phyloP scores from a whole-genome alignment of 208 protist genomes.

The Leishmania major region DNA sequence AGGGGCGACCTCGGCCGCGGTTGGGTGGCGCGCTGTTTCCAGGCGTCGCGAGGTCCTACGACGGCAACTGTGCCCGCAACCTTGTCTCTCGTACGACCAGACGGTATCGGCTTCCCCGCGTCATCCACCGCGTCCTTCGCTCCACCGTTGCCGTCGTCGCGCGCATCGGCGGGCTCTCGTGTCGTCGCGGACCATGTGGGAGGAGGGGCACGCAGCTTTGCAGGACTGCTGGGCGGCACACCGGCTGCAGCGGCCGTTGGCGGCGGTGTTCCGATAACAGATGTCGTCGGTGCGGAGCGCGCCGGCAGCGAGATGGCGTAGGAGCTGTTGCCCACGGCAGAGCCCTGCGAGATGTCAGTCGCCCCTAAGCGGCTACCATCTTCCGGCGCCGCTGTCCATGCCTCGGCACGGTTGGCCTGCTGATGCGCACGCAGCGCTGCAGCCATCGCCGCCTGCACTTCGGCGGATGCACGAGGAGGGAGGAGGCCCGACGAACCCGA shows the following conservation, averaged over 20 bases:
- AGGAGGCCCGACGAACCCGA: conserved; percentile 1
- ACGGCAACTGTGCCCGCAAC: neutral
- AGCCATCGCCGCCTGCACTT: conserved; percentile 19
- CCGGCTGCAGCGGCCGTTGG: neutral
- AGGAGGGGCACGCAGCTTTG: neutral
- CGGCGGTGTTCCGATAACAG: neutral
- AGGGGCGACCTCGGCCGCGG: neutral
- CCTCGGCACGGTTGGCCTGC: neutral
- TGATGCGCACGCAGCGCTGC: conserved; percentile 18
- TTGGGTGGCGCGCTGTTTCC: neutral
- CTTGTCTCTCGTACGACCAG: neutral
- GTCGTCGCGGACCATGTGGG: neutral
- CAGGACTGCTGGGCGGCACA: neutral
- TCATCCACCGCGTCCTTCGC: neutral
- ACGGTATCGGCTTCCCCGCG: neutral
- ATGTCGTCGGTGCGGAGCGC: conserved; percentile 7
- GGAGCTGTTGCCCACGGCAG: conserved; percentile 6
- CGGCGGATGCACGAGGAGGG: conserved; percentile 16
- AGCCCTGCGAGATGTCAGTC: neutral
- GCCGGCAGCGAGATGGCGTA: conserved; percentile 15
- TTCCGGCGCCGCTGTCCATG: neutral
- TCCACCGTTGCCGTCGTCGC: neutral
- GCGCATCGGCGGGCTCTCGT: neutral
- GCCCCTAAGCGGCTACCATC: neutral
- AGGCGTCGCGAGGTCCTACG: neutral